Percentiles rank a stretch among this genome's conserved stretches.
Evolutionary conservation across 2,329 filamentous ascomycete genomes (phyloP).

Genomic region (Botrytis galanthina): DNA sequence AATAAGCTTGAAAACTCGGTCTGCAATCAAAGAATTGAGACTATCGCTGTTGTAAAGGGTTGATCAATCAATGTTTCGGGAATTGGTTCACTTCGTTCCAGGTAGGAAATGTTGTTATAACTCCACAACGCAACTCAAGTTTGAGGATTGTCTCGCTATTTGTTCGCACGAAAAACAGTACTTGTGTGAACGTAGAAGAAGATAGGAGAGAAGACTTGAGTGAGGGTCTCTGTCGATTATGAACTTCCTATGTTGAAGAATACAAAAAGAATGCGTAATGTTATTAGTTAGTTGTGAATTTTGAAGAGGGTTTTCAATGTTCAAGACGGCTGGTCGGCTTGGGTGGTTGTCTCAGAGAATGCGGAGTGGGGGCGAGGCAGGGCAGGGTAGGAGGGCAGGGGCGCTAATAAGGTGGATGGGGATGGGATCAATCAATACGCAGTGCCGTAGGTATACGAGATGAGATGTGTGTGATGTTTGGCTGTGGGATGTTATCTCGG

Average conservation of each 20-base stretch:
- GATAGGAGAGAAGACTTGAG: background rate
- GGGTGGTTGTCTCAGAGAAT: constrained; percentile 18
- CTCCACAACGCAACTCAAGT: background rate
- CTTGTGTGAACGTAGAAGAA: background rate
- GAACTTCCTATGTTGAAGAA: background rate
- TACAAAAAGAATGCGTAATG: background rate
- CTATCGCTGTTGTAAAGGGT: background rate
- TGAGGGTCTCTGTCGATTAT: background rate
- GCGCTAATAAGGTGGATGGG: constrained; percentile 1
- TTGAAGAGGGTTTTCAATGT: background rate
- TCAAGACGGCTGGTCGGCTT: constrained; percentile 1
- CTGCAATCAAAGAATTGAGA: background rate
- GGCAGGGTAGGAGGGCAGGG: background rate
- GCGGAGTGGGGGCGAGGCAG: constrained; percentile 16
- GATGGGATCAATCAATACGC: background rate
- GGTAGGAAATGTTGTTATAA: constrained; percentile 9
- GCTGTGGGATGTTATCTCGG: background rate
- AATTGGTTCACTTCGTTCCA: background rate
- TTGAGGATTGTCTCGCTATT: constrained; percentile 15
- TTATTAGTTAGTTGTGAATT: background rate
- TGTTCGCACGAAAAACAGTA: background rate
- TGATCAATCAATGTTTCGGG: constrained; percentile 19
- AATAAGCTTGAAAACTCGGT: background rate
- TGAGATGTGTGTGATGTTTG: background rate
- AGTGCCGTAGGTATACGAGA: too few species aligned